Base-by-base conservation (phyloP, 192 early-diverging fungal genomes). In the Diversispora eburnea region DNA sequence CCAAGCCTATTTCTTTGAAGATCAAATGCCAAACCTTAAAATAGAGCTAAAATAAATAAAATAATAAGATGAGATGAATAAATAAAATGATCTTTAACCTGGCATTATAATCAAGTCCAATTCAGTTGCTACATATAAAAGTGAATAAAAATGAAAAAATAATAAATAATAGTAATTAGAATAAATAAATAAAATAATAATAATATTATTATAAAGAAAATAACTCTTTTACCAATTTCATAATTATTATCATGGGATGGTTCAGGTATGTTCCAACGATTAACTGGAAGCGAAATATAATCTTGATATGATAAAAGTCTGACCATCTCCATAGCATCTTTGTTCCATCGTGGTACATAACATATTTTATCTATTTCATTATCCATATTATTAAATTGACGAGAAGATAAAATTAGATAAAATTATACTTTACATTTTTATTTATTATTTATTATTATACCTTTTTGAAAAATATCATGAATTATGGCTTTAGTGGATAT, bases 211-310 rank as follows among this genome's bases (percentile, higher is more conserved):
- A 17, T 2, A 54, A 54, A 54, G 51, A 54, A 54, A 17, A 2
- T 17, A 54, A 10, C 0, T 54, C 12, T 54, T 54, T 75, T 78
- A 90, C 87, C 90, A 62, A 84, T 85, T 63, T 88, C 85, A 46
- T 84, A 62, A 17, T 49, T 42, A 57, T 89, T 75, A 60, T 85
- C 80, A 8, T 75, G 59, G 13, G 54, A 76, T 33, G 90, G 90
- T 62, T 91, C 90, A 12, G 88, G 89, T 70, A 91, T 91, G 47
- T 82, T 80, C 89, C 88, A 91, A n/a, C 68, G 79, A 73, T 90
- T 91, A 33, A 81, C 74, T 10, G 89, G 88, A 15, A 91, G 70
- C 20, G 84, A 76, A 10, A 80, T 51, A 65, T 80, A 91, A 67
- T 91, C 90, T 10, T 88, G 79, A 75, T 77, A 79, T 4, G 86